Conservation (phyloP, 2,329 filamentous ascomycete genomes). For the Metarhizium brunneum region DNA sequence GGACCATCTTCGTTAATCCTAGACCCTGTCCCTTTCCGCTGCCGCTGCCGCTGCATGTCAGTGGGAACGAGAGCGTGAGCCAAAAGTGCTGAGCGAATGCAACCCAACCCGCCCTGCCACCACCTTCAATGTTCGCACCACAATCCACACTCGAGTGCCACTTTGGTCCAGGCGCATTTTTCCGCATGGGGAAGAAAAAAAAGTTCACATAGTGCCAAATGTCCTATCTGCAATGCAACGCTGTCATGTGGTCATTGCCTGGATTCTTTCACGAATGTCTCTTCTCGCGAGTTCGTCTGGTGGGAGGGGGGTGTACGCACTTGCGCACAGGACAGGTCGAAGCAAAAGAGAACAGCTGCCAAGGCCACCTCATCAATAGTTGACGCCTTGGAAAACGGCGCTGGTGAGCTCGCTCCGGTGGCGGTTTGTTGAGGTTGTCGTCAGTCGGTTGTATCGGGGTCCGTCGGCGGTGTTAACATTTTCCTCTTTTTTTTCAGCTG, state of each 20-base stretch:
- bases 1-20: neutral
- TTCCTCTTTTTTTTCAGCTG: no score
- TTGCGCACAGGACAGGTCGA: neutral
- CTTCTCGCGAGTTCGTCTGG: neutral
- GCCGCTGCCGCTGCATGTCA: neutral
- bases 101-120: neutral
- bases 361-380: no score
- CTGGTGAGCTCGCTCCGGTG: no score
- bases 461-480: no score
- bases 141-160: neutral
- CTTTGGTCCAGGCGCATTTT: neutral
- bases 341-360: neutral
- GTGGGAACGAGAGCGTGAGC: neutral
- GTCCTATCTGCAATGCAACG: neutral
- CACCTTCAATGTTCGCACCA: neutral
- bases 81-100: neutral
- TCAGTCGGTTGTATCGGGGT: no score
- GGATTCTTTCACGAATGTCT: neutral
- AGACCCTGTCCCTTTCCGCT: neutral
- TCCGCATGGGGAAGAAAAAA: neutral
- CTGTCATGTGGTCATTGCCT: neutral
- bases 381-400: no score
- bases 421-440: no score
- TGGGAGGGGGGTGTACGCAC: neutral
- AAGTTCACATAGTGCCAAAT: neutral